Percentiles rank a stretch among this genome's conserved stretches.
Conservation (phyloP, 2,329 filamentous ascomycete species). For the Nemania sp. region DNA sequence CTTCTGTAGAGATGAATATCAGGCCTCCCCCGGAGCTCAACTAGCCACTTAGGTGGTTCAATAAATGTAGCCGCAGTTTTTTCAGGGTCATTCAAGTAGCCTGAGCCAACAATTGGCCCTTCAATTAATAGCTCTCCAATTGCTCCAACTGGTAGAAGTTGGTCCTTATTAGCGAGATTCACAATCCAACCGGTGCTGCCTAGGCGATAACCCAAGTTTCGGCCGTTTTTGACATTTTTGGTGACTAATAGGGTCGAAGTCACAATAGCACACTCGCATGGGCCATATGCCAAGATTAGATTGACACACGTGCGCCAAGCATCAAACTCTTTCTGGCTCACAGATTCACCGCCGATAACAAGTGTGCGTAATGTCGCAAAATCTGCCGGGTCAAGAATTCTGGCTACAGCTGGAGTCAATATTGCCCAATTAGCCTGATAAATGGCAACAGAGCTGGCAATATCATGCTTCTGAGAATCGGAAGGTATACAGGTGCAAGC, state of each 20-base stretch:
- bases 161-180: slow-evolving; percentile 41
- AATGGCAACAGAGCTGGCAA: slow-evolving; percentile 31
- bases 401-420: slow-evolving; percentile 31
- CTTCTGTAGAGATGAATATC: slow-evolving; percentile 57
- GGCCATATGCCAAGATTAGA: slow-evolving; percentile 22
- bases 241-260: neutral
- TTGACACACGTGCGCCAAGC: slow-evolving; percentile 20
- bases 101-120: slow-evolving; percentile 43
- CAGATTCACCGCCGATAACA: slow-evolving; percentile 33
- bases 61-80: slow-evolving; percentile 43
- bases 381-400: slow-evolving; percentile 27
- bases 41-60: slow-evolving; percentile 43
- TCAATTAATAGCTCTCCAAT: slow-evolving; percentile 45
- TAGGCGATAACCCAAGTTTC: neutral
- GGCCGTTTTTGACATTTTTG: neutral
- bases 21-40: slow-evolving; percentile 39
- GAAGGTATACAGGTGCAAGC: slow-evolving; percentile 46
- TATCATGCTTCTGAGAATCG: slow-evolving; percentile 39
- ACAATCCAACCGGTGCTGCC: slow-evolving; percentile 41
- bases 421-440: slow-evolving; percentile 29
- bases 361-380: slow-evolving; percentile 28
- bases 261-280: slow-evolving; percentile 15
- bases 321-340: slow-evolving; percentile 33
- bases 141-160: slow-evolving; percentile 29
- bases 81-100: slow-evolving; percentile 45